A percentile compares a stretch with the other conserved stretches of the same genome.
phyloP scores from a whole-genome alignment of 495 filamentous ascomycete genomes.

The Aspergillus avenaceus region DNA sequence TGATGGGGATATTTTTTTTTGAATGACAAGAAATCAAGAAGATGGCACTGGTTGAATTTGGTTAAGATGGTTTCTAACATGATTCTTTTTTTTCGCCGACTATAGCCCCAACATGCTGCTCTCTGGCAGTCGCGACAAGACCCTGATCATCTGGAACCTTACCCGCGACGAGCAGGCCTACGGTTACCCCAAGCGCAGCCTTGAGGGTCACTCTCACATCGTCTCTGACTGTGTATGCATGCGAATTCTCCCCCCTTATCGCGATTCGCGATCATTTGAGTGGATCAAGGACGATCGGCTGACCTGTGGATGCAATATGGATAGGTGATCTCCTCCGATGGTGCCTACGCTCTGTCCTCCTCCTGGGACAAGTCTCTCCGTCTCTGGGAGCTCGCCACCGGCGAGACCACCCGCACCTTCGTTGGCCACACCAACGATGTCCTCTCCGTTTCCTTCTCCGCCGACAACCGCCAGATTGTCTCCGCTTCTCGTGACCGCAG shows the following conservation, averaged over 20 bases:
- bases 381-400: conserved; percentile 96
- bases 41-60: conserved; percentile 15
- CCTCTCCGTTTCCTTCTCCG: conserved; percentile 99
- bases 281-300: conserved; percentile 26
- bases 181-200: conserved; percentile 97
- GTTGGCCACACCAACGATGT: conserved; percentile 99
- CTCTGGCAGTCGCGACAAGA: conserved; percentile 95
- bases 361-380: conserved; percentile 99
- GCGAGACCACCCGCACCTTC: conserved; percentile 94
- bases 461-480: conserved; percentile 99
- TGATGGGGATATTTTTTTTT: no score
- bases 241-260: conserved; percentile 8
- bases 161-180: conserved; percentile 97
- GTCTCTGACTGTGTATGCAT: conserved; percentile 98
- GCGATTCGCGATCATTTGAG: neutral
- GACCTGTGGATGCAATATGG: conserved; percentile 28
- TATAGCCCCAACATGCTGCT: conserved; percentile 99
- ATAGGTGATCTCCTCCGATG: conserved; percentile 99
- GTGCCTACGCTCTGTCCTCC: conserved; percentile 96
- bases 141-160: conserved; percentile 99
- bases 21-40: conserved; percentile 6
- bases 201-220: conserved; percentile 99
- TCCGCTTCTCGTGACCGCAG: conserved; percentile 95
- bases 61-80: conserved; percentile 32
- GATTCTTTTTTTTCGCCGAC: conserved; percentile 25